These are phyloP conservation scores for Phyllosticta citriasiana DNA, from an alignment of 2,329 filamentous ascomycete species.

Conservation along the genomic window DNA sequence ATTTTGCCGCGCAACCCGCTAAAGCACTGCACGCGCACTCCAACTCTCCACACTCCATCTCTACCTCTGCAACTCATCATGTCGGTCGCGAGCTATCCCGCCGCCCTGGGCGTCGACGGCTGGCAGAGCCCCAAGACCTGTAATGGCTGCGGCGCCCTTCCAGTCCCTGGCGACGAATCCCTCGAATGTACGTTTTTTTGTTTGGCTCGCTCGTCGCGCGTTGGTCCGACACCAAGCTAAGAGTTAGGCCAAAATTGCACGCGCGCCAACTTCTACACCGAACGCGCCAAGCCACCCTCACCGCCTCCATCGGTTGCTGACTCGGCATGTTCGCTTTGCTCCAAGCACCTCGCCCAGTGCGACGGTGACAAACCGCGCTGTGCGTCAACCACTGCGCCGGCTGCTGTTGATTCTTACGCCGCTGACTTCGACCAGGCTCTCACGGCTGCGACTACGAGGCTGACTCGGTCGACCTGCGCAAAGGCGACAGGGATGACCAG, in stretches of 20 bases:
- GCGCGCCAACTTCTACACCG: not conserved
- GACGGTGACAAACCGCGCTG: constrained; percentile 6
- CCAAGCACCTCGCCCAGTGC: constrained; percentile 5
- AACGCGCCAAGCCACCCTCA: constrained; percentile 1
- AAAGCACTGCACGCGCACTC: not conserved
- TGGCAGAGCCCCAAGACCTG: not conserved
- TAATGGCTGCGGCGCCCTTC: not conserved
- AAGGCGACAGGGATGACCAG: not conserved
- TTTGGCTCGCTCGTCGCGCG: not conserved
- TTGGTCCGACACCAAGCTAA: not conserved
- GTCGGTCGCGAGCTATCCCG: not conserved
- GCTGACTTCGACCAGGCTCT: not conserved
- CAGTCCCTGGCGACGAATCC: not conserved
- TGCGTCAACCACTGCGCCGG: not conserved
- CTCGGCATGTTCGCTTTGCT: constrained; percentile 8
- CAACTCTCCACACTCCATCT: not conserved
- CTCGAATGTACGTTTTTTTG: not conserved
- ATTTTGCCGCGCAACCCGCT: not conserved
- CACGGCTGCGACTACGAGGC: not conserved
- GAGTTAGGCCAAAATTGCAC: not conserved
- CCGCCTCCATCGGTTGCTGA: constrained; percentile 8
- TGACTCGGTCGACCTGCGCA: not conserved
- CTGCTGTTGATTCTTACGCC: not conserved
- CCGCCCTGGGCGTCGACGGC: not conserved
- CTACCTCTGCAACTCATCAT: not conserved